phyloP scores from a whole-genome alignment of 2,329 filamentous ascomycete genomes.

The Endoconidiophora laricicola region DNA sequence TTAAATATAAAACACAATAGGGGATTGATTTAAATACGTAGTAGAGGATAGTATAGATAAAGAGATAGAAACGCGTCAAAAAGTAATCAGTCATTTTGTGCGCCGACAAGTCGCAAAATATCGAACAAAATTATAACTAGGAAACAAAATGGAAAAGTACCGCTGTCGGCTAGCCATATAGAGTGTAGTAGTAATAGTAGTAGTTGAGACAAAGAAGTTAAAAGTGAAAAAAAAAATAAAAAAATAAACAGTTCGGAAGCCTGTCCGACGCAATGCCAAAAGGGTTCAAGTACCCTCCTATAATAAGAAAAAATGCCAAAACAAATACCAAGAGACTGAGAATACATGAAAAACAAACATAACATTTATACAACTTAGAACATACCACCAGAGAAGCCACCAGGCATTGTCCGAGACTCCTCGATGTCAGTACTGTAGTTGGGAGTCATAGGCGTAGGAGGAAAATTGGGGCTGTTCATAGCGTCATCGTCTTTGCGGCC shows the following conservation, averaged over 20 bases:
- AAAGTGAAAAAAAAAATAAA: conserved; percentile 1
- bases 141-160: too few relatives aligned
- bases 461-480: conserved; percentile 7
- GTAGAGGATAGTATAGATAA: neutral
- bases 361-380: conserved; percentile 3
- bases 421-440: conserved; percentile 2
- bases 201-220: neutral
- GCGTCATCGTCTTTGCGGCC: conserved; percentile 8
- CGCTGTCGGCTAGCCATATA: too few relatives aligned
- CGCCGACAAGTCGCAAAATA: neutral
- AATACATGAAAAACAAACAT: conserved; percentile 1
- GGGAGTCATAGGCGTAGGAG: conserved; percentile 7
- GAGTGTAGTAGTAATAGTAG: too few relatives aligned
- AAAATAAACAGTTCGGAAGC: conserved; percentile 1
- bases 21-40: neutral
- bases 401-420: conserved; percentile 7
- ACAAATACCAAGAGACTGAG: neutral
- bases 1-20: neutral
- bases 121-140: neutral
- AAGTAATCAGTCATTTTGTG: conserved; percentile 1
- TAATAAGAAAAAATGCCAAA: neutral
- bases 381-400: conserved; percentile 6
- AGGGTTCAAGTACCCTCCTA: neutral
- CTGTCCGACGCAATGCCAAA: conserved; percentile 4
- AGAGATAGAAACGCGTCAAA: neutral